These are phyloP conservation scores for Boletus rex-veris DNA, from an alignment of 768 basidiomycete species.

Conservation along the genomic window DNA sequence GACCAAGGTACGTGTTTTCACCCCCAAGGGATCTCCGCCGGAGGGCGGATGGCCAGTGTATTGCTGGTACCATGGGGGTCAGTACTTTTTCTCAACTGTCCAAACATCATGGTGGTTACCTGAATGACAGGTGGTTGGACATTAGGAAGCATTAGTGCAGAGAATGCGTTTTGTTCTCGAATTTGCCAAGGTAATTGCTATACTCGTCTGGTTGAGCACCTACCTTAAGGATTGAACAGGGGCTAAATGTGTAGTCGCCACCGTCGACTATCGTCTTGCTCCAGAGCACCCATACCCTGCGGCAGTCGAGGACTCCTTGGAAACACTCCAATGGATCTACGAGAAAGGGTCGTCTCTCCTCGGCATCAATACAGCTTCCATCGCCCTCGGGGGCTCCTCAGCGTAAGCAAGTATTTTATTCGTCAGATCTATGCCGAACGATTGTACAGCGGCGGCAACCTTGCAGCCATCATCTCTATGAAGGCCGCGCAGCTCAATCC, in stretches of 20 bases:
- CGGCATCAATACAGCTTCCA: constrained; percentile 43
- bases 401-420: constrained; percentile 39
- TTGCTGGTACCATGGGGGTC: constrained; percentile 74
- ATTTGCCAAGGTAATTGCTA: constrained; percentile 25
- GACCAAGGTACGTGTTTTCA: constrained; percentile 59
- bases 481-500: constrained; percentile 51
- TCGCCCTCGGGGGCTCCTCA: constrained; percentile 73
- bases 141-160: constrained; percentile 59
- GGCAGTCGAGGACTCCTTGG: constrained; percentile 32
- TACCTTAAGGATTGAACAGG: constrained; percentile 12
- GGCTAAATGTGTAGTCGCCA: constrained; percentile 33
- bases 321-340: constrained; percentile 36
- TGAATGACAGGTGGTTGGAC: constrained; percentile 65
- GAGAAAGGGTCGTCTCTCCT: constrained; percentile 46
- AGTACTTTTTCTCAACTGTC: constrained; percentile 6
- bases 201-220: not conserved
- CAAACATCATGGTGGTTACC: not conserved
- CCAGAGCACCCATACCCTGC: constrained; percentile 35
- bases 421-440: not conserved
- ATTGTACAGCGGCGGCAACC: constrained; percentile 61
- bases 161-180: constrained; percentile 51
- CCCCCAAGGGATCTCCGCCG: constrained; percentile 49
- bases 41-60: constrained; percentile 65
- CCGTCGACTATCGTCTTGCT: constrained; percentile 33
- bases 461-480: constrained; percentile 64